Base-by-base conservation (phyloP, 2,329 filamentous ascomycete species). In the Aotearoamyces nothofagi region DNA sequence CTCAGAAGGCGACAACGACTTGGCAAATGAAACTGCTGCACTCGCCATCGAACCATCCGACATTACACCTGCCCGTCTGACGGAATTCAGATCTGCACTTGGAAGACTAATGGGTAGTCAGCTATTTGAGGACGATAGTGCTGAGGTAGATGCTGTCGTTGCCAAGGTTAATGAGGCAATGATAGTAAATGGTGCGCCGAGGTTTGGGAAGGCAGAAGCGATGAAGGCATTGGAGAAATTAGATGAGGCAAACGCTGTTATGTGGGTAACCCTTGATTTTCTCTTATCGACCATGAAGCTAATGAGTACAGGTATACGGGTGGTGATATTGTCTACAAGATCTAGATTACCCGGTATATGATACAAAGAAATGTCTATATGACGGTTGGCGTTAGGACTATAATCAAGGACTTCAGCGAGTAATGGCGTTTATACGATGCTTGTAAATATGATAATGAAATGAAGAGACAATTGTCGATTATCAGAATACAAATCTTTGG, bases 61-160 rank as follows among this genome's bases (percentile, higher is more conserved):
- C 19, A 40, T 50, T 17, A 45, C 46, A 59, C 66, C 67, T 0
- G 61, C 64, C 22, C 69, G 90, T 22, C 56, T 93, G 15, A 59
- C 67, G 5, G 57, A 71, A 2, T 98, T 98, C 73, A 74, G 82
- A 31, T 69, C 70, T 8, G 70, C 79, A 2, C 63, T 98, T 3
- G 90, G 90, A 14, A 78, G 82, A 43, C 62, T 98, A 30, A 76
- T 93, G 45, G 77, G 78, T 43, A 78, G 78, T 0, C 64, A 70
- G 9, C 54, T 98, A n/a, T 98, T 98, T 49, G 71, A 76, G 17
- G 81, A 92, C 36, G 90, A 96, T 45, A 72, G 76, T 11, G 83
- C 84, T 9, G 66, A 77, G 35, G 66, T 94, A 2, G 69, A 74
- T 37, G 69, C 69, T 15, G 64, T 98, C 17, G 64, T 94, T 11